These are phyloP conservation scores for Talaromyces sp. DNA, from an alignment of 2,329 filamentous ascomycete genomes.

Conservation along the genomic window DNA sequence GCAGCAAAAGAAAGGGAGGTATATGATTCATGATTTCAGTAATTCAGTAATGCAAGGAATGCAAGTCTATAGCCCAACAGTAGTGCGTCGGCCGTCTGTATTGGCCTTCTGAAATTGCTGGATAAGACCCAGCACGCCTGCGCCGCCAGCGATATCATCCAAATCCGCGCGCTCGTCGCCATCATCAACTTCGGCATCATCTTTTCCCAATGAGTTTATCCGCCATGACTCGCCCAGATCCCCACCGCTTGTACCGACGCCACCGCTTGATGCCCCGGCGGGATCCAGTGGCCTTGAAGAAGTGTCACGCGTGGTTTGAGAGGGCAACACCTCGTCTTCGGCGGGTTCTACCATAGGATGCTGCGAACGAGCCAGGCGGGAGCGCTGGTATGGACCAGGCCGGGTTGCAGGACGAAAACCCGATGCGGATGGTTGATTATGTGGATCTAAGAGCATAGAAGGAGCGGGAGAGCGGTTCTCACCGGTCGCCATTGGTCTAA, in stretches of 20 bases:
- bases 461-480: slow-evolving; percentile 42
- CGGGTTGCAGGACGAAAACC: slow-evolving; percentile 35
- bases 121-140: slow-evolving; percentile 66
- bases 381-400: slow-evolving; percentile 30
- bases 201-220: slow-evolving; percentile 45
- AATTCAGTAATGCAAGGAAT: not conserved
- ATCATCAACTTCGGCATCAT: slow-evolving; percentile 43
- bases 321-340: slow-evolving; percentile 33
- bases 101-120: slow-evolving; percentile 67
- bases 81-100: slow-evolving; percentile 41
- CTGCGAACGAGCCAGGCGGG: slow-evolving; percentile 33
- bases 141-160: slow-evolving; percentile 50
- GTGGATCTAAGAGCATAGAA: slow-evolving; percentile 51
- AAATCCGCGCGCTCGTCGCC: slow-evolving; percentile 54
- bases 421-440: slow-evolving; percentile 49
- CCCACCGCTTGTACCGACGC: slow-evolving; percentile 52
- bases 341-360: slow-evolving; percentile 29
- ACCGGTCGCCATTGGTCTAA: slow-evolving; percentile 25
- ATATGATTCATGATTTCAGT: not conserved
- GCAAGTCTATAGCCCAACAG: slow-evolving; percentile 35
- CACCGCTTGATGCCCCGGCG: slow-evolving; percentile 38
- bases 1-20: not conserved
- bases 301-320: slow-evolving; percentile 14
- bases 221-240: slow-evolving; percentile 60
- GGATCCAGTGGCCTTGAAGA: slow-evolving; percentile 21